These are phyloP conservation scores for Coemansia sp. DNA, from an alignment of 192 early-diverging fungal genomes.

Conservation along the genomic window DNA sequence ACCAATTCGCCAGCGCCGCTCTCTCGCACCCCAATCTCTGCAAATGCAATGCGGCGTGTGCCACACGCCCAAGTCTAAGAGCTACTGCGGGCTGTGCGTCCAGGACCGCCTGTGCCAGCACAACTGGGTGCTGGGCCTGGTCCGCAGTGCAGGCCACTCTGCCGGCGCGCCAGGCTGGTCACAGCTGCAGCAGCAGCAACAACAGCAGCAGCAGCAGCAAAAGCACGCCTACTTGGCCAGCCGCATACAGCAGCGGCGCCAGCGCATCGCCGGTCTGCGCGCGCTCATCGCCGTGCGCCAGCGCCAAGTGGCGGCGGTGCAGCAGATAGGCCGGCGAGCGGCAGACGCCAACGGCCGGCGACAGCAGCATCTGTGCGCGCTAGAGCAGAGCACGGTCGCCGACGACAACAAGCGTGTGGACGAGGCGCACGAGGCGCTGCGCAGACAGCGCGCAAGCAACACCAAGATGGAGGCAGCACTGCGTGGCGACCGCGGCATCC, in stretches of 20 bases:
- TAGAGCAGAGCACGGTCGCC: not conserved
- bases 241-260: slow-evolving; percentile 15
- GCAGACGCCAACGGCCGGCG: not conserved
- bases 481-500: slow-evolving; percentile 25
- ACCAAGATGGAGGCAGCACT: slow-evolving; percentile 8
- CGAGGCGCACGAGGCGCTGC: not conserved
- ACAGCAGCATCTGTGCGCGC: slow-evolving; percentile 6
- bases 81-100: slow-evolving; percentile 43
- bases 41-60: slow-evolving; percentile 51
- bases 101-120: slow-evolving; percentile 38
- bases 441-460: slow-evolving; percentile 5
- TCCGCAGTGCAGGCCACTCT: not conserved
- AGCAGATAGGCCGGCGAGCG: slow-evolving; percentile 8
- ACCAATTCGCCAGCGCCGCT: too few relatives aligned
- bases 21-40: too few relatives aligned
- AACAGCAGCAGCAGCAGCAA: slow-evolving; percentile 31
- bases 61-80: slow-evolving; percentile 11
- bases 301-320: slow-evolving; percentile 24
- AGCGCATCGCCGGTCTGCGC: slow-evolving; percentile 21
- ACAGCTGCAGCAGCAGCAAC: slow-evolving; percentile 16
- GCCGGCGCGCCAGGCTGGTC: not conserved
- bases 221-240: too few relatives aligned
- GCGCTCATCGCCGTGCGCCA: slow-evolving; percentile 21
- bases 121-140: slow-evolving; percentile 19
- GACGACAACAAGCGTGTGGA: not conserved